These are phyloP conservation scores for Hypoxylon sp. DNA, from an alignment of 2,329 filamentous ascomycete species.

Conservation along the genomic window DNA sequence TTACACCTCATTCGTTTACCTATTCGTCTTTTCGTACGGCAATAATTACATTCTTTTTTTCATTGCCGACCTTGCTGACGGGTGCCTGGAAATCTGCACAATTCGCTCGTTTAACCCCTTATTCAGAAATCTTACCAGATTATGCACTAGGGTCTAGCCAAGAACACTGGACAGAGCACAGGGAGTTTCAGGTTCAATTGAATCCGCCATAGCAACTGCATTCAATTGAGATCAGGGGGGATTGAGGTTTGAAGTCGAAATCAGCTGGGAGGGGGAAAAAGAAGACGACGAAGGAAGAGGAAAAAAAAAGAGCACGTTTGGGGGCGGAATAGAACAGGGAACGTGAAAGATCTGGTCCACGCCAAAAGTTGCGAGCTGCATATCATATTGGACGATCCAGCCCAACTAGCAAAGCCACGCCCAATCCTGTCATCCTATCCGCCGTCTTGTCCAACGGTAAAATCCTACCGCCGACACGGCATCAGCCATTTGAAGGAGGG, in stretches of 20 bases:
- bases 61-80: constrained; percentile 17
- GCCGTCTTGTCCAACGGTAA: constrained; percentile 36
- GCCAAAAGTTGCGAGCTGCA: constrained; percentile 36
- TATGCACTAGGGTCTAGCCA: constrained; percentile 9
- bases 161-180: constrained; percentile 10
- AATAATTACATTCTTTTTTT: constrained; percentile 25
- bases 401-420: constrained; percentile 30
- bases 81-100: constrained; percentile 13
- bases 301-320: constrained; percentile 28
- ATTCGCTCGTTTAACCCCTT: constrained; percentile 10
- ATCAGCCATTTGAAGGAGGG: constrained; percentile 40
- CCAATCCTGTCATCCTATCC: constrained; percentile 41
- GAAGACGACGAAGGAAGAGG: constrained; percentile 15
- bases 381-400: constrained; percentile 40
- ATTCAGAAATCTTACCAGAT: constrained; percentile 20
- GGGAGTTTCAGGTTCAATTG: constrained; percentile 25
- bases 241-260: constrained; percentile 34
- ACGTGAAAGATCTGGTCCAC: constrained; percentile 38
- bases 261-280: constrained; percentile 13
- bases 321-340: constrained; percentile 31
- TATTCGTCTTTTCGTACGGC: constrained; percentile 26
- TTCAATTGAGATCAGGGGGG: constrained; percentile 12
- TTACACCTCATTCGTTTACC: constrained; percentile 14
- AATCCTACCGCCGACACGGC: constrained; percentile 35
- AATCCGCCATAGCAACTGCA: constrained; percentile 17